Percentiles rank a stretch among this genome's conserved stretches.
Evolutionary conservation across 2,329 filamentous ascomycete genomes (phyloP).

Genomic region (Acrodontium crateriforme): DNA sequence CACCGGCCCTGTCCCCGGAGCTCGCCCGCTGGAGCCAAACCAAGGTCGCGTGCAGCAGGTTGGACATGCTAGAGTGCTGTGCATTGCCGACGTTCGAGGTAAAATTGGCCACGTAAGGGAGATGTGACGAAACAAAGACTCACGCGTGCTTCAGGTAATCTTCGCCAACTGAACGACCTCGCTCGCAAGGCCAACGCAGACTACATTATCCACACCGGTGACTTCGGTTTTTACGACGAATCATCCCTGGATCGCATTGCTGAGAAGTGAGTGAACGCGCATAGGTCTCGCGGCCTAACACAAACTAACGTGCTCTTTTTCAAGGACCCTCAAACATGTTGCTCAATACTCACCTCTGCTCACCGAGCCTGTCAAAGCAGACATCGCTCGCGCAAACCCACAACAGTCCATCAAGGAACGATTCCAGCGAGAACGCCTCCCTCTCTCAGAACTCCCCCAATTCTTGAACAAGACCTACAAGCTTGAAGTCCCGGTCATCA

Average conservation of each 20-base stretch:
- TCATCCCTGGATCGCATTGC: conserved; percentile 92
- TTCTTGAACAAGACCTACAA: conserved; percentile 81
- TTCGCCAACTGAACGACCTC: conserved; percentile 89
- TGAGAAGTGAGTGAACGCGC: conserved; percentile 62
- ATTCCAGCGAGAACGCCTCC: conserved; percentile 67
- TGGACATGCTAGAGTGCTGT: conserved; percentile 35
- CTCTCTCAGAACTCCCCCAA: conserved; percentile 80
- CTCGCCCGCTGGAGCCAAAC: conserved; percentile 36
- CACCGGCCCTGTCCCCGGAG: conserved; percentile 25
- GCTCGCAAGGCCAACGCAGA: conserved; percentile 89
- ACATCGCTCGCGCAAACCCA: conserved; percentile 54
- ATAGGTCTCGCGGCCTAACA: background rate
- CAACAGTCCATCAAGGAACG: conserved; percentile 63
- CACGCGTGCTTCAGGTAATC: conserved; percentile 52
- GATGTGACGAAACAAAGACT: conserved; percentile 4
- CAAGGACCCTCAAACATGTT: conserved; percentile 90
- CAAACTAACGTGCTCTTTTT: conserved; percentile 6
- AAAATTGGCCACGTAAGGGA: conserved; percentile 6
- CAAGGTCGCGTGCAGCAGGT: conserved; percentile 39
- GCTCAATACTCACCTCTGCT: conserved; percentile 96
- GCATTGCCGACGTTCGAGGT: conserved; percentile 41
- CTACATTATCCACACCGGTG: conserved; percentile 96
- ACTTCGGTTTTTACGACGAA: conserved; percentile 98
- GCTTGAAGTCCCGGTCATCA: conserved; percentile 93
- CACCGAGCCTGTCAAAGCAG: conserved; percentile 55